Evolutionary conservation across 1,284 basidiomycete genomes (phyloP).

Genomic region (Pseudozyma sp.): DNA sequence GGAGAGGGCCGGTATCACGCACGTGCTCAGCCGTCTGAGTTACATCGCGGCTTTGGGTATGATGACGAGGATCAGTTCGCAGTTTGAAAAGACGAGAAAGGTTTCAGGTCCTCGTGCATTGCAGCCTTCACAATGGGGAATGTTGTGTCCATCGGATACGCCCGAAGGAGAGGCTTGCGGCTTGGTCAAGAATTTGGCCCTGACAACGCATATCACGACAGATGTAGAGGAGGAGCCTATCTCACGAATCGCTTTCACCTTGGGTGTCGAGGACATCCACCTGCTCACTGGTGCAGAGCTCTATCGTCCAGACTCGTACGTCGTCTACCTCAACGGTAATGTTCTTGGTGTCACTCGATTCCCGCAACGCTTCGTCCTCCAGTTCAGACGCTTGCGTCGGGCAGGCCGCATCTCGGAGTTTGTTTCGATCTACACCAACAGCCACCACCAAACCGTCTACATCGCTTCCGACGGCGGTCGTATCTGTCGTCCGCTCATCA

Average conservation of each 20-base stretch:
- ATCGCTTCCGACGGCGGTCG: constrained; percentile 97
- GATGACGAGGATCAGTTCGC: constrained; percentile 99
- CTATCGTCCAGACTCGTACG: constrained; percentile 87
- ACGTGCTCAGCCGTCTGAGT: constrained; percentile 92
- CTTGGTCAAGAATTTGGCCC: constrained; percentile 95
- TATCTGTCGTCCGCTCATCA: constrained; percentile 97
- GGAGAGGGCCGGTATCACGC: constrained; percentile 99
- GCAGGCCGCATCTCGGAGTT: constrained; percentile 95
- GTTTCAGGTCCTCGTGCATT: constrained; percentile 97
- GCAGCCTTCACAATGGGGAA: constrained; percentile 99
- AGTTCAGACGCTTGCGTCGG: constrained; percentile 91
- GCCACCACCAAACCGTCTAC: constrained; percentile 93
- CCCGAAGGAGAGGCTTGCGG: constrained; percentile 99
- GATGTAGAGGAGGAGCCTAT: constrained; percentile 98
- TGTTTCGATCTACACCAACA: constrained; percentile 95
- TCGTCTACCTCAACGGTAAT: constrained; percentile 96
- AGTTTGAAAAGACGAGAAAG: constrained; percentile 99
- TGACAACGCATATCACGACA: constrained; percentile 99
- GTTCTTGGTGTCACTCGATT: constrained; percentile 92
- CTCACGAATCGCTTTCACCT: constrained; percentile 86
- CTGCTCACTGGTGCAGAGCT: constrained; percentile 94
- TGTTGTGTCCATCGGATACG: constrained; percentile 97
- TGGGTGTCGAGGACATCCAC: constrained; percentile 96
- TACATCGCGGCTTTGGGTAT: constrained; percentile 99
- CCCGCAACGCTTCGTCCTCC: constrained; percentile 85